Conservation (phyloP, 129 eudicot species). For the Gnaphalium uliginosum region DNA sequence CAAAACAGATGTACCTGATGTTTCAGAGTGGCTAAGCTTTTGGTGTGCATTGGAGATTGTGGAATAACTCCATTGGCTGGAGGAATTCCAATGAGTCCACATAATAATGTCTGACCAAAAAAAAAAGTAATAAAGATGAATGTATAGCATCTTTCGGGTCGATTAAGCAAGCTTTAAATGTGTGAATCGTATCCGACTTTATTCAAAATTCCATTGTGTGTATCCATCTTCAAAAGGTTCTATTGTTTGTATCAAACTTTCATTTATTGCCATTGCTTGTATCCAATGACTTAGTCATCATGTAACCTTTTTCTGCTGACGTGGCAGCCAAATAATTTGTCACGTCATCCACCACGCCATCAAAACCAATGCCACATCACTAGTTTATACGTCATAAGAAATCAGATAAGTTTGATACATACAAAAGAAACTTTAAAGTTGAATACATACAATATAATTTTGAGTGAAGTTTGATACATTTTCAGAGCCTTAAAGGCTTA, state of each 20-base stretch:
- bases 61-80: constrained; percentile 98
- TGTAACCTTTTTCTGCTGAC: neutral
- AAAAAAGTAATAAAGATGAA: constrained; percentile 1
- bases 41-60: constrained; percentile 98
- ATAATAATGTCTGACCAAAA: constrained; percentile 63
- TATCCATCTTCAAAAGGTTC: too few relatives aligned
- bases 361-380: neutral
- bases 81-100: constrained; percentile 94
- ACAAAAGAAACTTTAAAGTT: too few relatives aligned
- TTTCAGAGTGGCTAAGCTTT: constrained; percentile 92
- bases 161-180: neutral
- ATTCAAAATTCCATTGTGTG: too few relatives aligned
- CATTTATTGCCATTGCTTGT: neutral
- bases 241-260: neutral
- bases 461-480: too few relatives aligned
- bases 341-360: neutral
- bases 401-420: too few relatives aligned
- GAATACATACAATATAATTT: too few relatives aligned
- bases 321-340: neutral
- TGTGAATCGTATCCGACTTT: neutral
- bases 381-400: too few relatives aligned
- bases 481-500: too few relatives aligned
- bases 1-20: constrained; percentile 61
- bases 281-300: neutral
- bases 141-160: constrained; percentile 5